Evolutionary conservation across 192 early-diverging fungal genomes (phyloP).

Genomic region (Coemansia sp.): DNA sequence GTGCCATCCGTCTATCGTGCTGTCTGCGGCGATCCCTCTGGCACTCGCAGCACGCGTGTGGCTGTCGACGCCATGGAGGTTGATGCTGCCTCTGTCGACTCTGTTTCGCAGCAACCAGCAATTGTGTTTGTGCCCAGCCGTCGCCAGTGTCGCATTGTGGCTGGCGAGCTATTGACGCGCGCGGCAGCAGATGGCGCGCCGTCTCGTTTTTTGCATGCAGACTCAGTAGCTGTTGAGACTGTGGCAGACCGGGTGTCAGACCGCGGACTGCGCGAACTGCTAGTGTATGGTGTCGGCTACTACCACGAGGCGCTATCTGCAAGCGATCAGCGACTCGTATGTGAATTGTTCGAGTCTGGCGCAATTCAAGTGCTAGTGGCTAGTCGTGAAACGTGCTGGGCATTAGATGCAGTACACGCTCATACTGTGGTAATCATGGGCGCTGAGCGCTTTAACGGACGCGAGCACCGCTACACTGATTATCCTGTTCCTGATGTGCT

Average conservation of each 20-base stretch:
- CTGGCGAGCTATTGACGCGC: conserved; percentile 79
- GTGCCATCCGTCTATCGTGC: conserved; percentile 63
- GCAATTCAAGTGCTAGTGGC: conserved; percentile 90
- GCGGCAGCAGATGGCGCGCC: conserved; percentile 75
- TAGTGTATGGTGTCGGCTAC: conserved; percentile 82
- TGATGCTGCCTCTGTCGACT: not conserved
- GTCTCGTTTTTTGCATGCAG: conserved; percentile 69
- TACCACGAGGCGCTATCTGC: conserved; percentile 88
- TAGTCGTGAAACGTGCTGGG: conserved; percentile 90
- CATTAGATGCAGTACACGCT: conserved; percentile 68
- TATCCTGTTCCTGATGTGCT: conserved; percentile 93
- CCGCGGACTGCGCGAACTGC: conserved; percentile 63
- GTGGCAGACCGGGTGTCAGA: conserved; percentile 70
- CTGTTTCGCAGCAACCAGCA: conserved; percentile 54
- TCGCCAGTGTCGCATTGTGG: conserved; percentile 84
- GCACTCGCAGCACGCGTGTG: conserved; percentile 4
- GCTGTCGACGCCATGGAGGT: conserved; percentile 12
- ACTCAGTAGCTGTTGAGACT: conserved; percentile 59
- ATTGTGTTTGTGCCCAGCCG: conserved; percentile 94
- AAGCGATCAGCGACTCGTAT: conserved; percentile 71
- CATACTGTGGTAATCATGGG: conserved; percentile 93
- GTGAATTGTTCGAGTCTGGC: conserved; percentile 68
- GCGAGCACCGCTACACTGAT: conserved; percentile 94
- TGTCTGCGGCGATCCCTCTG: conserved; percentile 6
- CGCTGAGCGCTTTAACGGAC: conserved; percentile 90